Base-by-base conservation (phyloP, 129 eudicot species). In the Pseudognaphalium luteoalbum region DNA sequence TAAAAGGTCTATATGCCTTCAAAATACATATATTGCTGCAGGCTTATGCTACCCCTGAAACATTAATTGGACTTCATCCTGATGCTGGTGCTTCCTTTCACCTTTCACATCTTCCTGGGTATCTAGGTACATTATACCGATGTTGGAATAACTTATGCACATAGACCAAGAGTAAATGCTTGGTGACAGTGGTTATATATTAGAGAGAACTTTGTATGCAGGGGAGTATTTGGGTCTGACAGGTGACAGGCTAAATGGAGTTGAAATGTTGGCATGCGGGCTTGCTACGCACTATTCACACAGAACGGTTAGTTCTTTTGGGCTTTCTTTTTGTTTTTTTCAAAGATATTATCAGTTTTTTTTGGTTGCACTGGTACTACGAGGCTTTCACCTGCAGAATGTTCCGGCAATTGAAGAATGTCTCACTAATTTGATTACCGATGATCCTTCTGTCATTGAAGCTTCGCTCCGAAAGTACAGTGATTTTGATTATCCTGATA, bases 51-150 rank as follows among this genome's bases (percentile, higher is more conserved):
- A 89, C 88, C 44, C 92, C 96, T 25, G 97, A 92, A 86, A 87
- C 97, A 22, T 70, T 92, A 80, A 92, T 92, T 61, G 97, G 97
- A 63, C 83, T 85, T 72, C 97, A 92, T 86, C 96, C 96, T 29
- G 97, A 89, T 82, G 96, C 91, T 63, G 97, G 88, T 14, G 97
- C 97, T 70, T 92, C 97, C 34, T 89, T 89, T 83, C 78, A 86
- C 83, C 93, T 89, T 44, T 87, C 96, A 28, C 96, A 75, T 83
- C 88, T 92, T 47, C 91, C 97, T 71, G 97, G 97, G 56, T 65
- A 77, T 78, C 65, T 92, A 79, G 97, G 97, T 92, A 80, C 7
- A n/a, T 61, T 76, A 20, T 64, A 20, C 25, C 15, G n/a, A 8
- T 25, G 3, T 28, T 10, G 12, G 5, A 47, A 47, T 47, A 47